Conservation (phyloP, 208 protist genomes). For the Porcisia deanei region DNA sequence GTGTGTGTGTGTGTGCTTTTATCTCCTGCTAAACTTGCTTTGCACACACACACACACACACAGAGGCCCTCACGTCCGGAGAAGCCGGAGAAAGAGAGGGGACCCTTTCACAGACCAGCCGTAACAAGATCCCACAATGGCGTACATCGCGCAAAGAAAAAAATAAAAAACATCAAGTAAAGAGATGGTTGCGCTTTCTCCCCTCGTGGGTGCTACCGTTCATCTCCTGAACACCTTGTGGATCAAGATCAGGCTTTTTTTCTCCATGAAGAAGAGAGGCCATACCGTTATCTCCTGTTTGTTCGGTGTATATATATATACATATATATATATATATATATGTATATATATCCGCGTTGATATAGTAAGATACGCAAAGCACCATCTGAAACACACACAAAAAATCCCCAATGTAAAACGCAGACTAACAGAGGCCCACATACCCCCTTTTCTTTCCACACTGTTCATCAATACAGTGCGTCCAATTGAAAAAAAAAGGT, state of each 20-base stretch:
- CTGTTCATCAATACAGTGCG: too few species aligned
- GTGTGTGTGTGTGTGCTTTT: neutral
- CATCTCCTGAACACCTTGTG: neutral
- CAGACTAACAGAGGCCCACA: neutral
- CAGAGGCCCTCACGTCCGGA: neutral
- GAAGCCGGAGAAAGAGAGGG: neutral
- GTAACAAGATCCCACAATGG: neutral
- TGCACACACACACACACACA: neutral
- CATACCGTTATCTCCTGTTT: neutral
- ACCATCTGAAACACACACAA: neutral
- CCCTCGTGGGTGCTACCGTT: too few species aligned
- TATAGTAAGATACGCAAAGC: neutral
- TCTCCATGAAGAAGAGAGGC: neutral
- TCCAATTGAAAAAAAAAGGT: too few species aligned
- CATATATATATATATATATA: slow-evolving; percentile 13
- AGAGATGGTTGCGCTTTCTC: neutral
- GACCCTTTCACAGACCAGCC: neutral
- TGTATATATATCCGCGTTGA: neutral
- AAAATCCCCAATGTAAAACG: neutral
- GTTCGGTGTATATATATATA: slow-evolving; percentile 21
- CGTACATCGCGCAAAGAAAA: neutral
- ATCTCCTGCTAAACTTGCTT: neutral
- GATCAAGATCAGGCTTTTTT: too few species aligned
- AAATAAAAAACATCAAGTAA: neutral
- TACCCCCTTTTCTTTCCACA: neutral